Evolutionary conservation across 2,329 filamentous ascomycete genomes (phyloP).

Genomic region (Cladosporium sp.): DNA sequence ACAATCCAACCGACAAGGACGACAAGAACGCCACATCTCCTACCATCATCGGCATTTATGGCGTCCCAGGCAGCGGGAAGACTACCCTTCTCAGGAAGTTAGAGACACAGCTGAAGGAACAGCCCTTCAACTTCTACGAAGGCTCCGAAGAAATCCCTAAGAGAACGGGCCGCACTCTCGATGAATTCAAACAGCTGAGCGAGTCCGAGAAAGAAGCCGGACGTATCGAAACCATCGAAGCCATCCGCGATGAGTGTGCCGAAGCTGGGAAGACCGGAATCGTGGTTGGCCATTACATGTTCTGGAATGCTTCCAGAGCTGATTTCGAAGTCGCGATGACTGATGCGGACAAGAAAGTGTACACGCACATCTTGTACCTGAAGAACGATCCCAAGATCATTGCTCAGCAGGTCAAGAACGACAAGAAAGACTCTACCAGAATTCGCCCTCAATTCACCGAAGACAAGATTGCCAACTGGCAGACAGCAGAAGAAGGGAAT

Average conservation of each 20-base stretch:
- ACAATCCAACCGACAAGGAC: not conserved
- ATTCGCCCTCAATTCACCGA: constrained; percentile 27
- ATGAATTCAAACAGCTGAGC: constrained; percentile 44
- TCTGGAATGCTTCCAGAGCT: constrained; percentile 43
- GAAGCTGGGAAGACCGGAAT: constrained; percentile 38
- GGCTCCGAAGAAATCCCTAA: constrained; percentile 47
- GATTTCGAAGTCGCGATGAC: constrained; percentile 38
- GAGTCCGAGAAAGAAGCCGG: constrained; percentile 29
- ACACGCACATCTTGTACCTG: constrained; percentile 59
- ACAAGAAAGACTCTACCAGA: constrained; percentile 35
- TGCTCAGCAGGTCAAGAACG: constrained; percentile 28
- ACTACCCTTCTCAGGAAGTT: constrained; percentile 43
- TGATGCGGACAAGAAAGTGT: constrained; percentile 42
- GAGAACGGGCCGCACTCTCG: constrained; percentile 46
- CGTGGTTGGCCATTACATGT: constrained; percentile 54
- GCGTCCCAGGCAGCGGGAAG: constrained; percentile 54
- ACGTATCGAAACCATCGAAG: constrained; percentile 45
- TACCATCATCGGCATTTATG: constrained; percentile 52
- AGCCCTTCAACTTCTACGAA: constrained; percentile 48
- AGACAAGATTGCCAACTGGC: constrained; percentile 45
- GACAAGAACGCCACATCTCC: not conserved
- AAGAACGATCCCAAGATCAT: constrained; percentile 38
- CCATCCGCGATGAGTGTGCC: constrained; percentile 38
- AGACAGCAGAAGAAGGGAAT: constrained; percentile 41
- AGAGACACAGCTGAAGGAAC: constrained; percentile 29